A percentile compares a stretch with the other conserved stretches of the same genome.
Evolutionary conservation across 257 asterid genomes (phyloP).

Genomic region (Solanum peruvianum): DNA sequence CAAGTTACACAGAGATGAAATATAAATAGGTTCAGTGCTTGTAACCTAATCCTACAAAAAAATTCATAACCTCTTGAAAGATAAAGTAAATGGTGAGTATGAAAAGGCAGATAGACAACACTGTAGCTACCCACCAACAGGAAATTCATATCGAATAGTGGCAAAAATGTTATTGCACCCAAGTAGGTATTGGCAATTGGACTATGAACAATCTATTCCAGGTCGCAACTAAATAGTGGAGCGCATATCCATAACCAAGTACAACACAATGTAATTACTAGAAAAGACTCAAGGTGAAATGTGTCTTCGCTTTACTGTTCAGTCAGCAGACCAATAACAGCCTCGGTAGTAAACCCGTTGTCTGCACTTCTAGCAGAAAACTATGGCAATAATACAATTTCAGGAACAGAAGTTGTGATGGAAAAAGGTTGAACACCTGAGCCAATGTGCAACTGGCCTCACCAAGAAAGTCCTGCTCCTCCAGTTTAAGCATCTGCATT

Average conservation of each 20-base stretch:
- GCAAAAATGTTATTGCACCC: not conserved
- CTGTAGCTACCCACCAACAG: not conserved
- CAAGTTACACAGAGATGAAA: not conserved
- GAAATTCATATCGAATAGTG: not conserved
- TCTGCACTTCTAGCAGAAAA: not conserved
- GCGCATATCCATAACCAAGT: not conserved
- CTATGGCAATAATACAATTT: not conserved
- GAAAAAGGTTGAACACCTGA: conserved; percentile 40
- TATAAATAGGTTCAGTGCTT: not conserved
- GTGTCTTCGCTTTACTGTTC: not conserved
- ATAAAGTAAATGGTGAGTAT: not conserved
- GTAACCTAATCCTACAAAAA: not conserved
- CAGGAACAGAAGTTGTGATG: not conserved
- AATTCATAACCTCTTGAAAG: not conserved
- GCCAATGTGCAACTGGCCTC: conserved; percentile 80
- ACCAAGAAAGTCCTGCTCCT: conserved; percentile 97
- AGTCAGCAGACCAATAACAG: not conserved
- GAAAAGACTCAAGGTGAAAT: not conserved
- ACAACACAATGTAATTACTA: not conserved
- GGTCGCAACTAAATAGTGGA: not conserved
- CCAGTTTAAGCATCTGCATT: conserved; percentile 49
- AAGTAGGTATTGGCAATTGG: not conserved
- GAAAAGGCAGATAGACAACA: not conserved
- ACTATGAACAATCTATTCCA: not conserved
- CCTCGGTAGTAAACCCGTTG: not conserved